phyloP scores from a whole-genome alignment of 2,329 filamentous ascomycete species.

The Aplosporella prunicola region DNA sequence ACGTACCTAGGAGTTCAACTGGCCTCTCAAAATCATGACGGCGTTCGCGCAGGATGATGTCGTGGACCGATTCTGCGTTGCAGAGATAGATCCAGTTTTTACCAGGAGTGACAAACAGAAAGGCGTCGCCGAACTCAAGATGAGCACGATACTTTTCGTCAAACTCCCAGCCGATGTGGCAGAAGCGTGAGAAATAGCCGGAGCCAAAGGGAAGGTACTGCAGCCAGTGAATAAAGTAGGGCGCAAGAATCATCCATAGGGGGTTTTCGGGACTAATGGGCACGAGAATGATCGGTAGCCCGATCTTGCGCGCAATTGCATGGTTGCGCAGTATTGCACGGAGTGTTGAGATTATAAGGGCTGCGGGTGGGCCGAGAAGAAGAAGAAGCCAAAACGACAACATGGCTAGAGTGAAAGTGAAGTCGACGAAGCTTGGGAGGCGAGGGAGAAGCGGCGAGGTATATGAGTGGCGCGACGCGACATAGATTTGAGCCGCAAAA shows the following conservation, averaged over 20 bases:
- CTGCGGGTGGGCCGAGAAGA: not conserved
- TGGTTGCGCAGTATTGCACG: conserved; percentile 9
- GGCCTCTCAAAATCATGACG: conserved; percentile 17
- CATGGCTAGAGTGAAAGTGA: too few species aligned
- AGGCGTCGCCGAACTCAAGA: conserved; percentile 17
- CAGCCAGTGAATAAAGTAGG: conserved; percentile 13
- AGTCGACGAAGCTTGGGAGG: too few species aligned
- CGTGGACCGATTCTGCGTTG: conserved; percentile 14
- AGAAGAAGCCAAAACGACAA: not conserved
- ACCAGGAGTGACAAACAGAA: conserved; percentile 18
- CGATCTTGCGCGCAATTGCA: not conserved
- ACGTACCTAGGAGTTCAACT: conserved; percentile 13
- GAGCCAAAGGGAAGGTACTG: conserved; percentile 14
- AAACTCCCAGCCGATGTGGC: conserved; percentile 18
- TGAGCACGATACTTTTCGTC: conserved; percentile 14
- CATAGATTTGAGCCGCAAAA: too few species aligned
- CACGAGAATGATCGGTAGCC: conserved; percentile 8
- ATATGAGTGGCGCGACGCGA: too few species aligned
- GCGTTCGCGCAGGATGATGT: conserved; percentile 14
- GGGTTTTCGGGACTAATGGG: conserved; percentile 18
- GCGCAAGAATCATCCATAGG: conserved; percentile 16
- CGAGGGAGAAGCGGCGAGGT: too few species aligned
- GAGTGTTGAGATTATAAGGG: not conserved
- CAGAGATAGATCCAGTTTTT: conserved; percentile 16
- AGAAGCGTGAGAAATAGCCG: conserved; percentile 16